Conservation (phyloP, 2,329 filamentous ascomycete genomes). For the Karstenula rhodostoma region DNA sequence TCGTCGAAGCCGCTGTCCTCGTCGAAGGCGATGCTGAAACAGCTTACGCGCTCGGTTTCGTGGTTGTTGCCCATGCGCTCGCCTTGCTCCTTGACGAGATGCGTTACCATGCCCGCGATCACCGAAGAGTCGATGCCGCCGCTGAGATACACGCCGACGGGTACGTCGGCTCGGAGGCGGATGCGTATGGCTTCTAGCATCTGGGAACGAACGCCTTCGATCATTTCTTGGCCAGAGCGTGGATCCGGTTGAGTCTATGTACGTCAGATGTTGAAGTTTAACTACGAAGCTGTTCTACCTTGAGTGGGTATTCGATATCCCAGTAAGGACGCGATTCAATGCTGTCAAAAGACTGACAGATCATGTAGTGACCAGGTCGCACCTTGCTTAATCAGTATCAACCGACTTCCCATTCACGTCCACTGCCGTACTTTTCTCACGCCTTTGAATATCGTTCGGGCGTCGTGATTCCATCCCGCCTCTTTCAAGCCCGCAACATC, state of each 20-base stretch:
- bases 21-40: constrained; percentile 63
- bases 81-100: constrained; percentile 59
- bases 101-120: constrained; percentile 63
- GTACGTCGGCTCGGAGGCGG: constrained; percentile 65
- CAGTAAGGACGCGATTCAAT: constrained; percentile 58
- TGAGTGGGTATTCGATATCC: constrained; percentile 61
- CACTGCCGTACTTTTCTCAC: constrained; percentile 57
- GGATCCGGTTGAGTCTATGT: constrained; percentile 49
- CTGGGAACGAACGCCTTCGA: constrained; percentile 58
- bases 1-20: constrained; percentile 61
- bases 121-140: constrained; percentile 67
- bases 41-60: constrained; percentile 45
- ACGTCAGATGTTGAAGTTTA: neutral
- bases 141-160: constrained; percentile 64
- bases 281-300: constrained; percentile 29
- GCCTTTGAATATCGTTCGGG: constrained; percentile 59
- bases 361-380: constrained; percentile 46
- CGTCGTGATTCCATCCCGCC: constrained; percentile 54
- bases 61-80: constrained; percentile 56
- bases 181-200: constrained; percentile 61
- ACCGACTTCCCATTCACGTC: constrained; percentile 21
- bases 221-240: constrained; percentile 59
- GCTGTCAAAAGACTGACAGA: constrained; percentile 41
- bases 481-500: constrained; percentile 56
- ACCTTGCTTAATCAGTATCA: constrained; percentile 32